These are phyloP conservation scores for Calocybe gangraenosa DNA, from an alignment of 768 basidiomycete genomes.

Conservation along the genomic window DNA sequence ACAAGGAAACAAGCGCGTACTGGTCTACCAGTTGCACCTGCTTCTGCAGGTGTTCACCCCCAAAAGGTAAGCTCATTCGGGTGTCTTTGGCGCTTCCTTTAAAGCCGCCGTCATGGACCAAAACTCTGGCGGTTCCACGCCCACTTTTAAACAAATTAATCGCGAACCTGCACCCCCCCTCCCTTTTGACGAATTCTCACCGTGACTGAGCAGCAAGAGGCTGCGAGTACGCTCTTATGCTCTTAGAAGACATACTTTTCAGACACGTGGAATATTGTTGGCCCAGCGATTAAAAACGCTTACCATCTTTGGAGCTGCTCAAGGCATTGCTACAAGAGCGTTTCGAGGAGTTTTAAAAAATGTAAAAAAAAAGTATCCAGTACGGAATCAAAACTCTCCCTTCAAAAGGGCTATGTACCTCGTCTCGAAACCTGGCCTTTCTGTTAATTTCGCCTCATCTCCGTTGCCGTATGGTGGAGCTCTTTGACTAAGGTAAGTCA, in stretches of 20 bases:
- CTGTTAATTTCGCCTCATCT: slow-evolving; percentile 52
- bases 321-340: slow-evolving; percentile 28
- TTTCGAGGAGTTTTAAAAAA: slow-evolving; percentile 36
- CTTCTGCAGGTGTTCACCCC: no score
- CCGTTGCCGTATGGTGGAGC: slow-evolving; percentile 49
- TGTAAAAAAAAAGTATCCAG: slow-evolving; percentile 45
- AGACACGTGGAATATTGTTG: no score
- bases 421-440: slow-evolving; percentile 29
- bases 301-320: slow-evolving; percentile 43
- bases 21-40: no score
- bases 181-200: slow-evolving; percentile 84
- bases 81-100: no score
- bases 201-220: slow-evolving; percentile 91
- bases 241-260: no score
- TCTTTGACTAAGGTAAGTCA: no score
- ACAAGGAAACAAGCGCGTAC: no score
- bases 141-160: no score
- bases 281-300: no score
- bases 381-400: slow-evolving; percentile 29
- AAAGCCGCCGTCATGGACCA: no score
- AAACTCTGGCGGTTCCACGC: no score
- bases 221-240: slow-evolving; percentile 85
- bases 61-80: no score
- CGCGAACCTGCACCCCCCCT: slow-evolving; percentile 87
- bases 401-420: slow-evolving; percentile 33